A percentile compares a stretch with the other conserved stretches of the same genome.
These are phyloP conservation scores for Phytophthora citricola DNA, from an alignment of 352 stramenopile genomes.

Conservation along the genomic window DNA sequence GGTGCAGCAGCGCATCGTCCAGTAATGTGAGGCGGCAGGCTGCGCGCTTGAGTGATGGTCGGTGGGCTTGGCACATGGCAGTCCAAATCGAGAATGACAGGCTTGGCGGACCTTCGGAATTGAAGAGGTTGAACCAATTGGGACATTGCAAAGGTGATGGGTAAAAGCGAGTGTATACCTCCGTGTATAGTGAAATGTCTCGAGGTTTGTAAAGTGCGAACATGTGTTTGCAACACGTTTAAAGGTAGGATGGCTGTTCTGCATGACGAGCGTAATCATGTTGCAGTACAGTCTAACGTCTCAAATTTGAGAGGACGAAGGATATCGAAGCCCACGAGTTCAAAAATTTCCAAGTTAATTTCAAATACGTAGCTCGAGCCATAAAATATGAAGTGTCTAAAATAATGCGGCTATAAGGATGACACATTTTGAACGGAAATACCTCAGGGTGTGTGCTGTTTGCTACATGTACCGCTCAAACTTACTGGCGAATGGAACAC, in stretches of 20 bases:
- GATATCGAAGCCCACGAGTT: too few relatives aligned
- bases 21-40: constrained; percentile 37
- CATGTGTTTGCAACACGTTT: background rate
- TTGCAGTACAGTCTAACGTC: too few relatives aligned
- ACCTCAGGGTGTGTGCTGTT: too few relatives aligned
- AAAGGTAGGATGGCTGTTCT: background rate
- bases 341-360: too few relatives aligned
- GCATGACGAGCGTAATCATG: background rate
- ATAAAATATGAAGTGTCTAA: too few relatives aligned
- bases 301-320: too few relatives aligned
- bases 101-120: constrained; percentile 7
- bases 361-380: too few relatives aligned
- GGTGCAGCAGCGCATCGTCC: constrained; percentile 58
- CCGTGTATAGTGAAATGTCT: background rate
- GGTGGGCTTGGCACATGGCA: constrained; percentile 25
- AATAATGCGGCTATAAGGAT: too few relatives aligned
- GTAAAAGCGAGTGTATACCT: constrained; percentile 9
- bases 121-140: constrained; percentile 13
- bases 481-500: too few relatives aligned
- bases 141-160: constrained; percentile 26
- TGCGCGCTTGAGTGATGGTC: constrained; percentile 24
- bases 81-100: constrained; percentile 27
- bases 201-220: background rate
- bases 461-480: too few relatives aligned
- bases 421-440: too few relatives aligned